A percentile compares a stretch with the other conserved stretches of the same genome.
Conservation (phyloP, 2,329 filamentous ascomycete genomes). For the Trichoderma brevicompactum region DNA sequence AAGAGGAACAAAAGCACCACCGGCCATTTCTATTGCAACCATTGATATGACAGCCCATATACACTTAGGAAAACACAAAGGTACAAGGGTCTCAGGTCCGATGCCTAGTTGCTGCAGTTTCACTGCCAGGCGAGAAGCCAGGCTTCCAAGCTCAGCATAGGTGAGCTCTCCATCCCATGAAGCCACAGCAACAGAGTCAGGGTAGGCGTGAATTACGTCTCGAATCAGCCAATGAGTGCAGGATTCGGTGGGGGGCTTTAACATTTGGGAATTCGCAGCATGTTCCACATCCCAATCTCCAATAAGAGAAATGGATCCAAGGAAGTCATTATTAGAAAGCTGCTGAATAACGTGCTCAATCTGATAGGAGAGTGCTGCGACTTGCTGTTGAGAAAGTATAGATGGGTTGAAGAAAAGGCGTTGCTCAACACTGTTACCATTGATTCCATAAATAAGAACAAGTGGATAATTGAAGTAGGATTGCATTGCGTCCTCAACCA, state of each 20-base stretch:
- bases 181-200: slow-evolving; percentile 7
- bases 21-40: slow-evolving; percentile 31
- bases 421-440: neutral
- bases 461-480: slow-evolving; percentile 23
- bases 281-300: slow-evolving; percentile 2
- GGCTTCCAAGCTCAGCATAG: slow-evolving; percentile 3
- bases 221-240: slow-evolving; percentile 34
- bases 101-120: slow-evolving; percentile 22
- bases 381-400: slow-evolving; percentile 2
- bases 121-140: neutral
- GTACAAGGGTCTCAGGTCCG: slow-evolving; percentile 23
- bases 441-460: neutral
- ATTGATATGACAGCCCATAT: slow-evolving; percentile 30
- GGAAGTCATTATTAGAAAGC: neutral
- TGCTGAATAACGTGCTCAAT: slow-evolving; percentile 12
- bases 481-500: slow-evolving; percentile 7
- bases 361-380: slow-evolving; percentile 10
- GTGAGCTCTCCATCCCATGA: slow-evolving; percentile 25
- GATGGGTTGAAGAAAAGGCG: neutral
- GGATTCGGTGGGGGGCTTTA: slow-evolving; percentile 32
- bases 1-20: slow-evolving; percentile 30
- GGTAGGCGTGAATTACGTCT: neutral
- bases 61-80: slow-evolving; percentile 31
- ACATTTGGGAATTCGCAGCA: neutral
- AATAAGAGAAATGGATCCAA: neutral